These are phyloP conservation scores for Teratosphaeriaceae sp. DNA, from an alignment of 2,329 filamentous ascomycete genomes.

Conservation along the genomic window DNA sequence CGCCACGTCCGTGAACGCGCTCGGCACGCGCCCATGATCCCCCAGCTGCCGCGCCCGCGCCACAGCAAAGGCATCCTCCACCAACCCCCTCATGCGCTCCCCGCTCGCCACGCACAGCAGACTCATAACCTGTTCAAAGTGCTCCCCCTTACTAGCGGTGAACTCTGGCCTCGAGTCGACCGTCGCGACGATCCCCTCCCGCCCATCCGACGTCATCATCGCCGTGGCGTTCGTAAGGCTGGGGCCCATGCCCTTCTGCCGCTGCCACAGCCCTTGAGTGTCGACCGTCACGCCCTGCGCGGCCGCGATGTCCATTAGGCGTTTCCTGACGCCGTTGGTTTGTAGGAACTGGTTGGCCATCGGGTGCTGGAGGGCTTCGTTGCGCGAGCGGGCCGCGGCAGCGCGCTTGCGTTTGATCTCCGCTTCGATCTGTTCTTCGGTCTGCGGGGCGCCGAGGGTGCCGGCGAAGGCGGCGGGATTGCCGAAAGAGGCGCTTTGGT, in stretches of 20 bases:
- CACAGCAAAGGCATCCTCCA: conserved; percentile 70
- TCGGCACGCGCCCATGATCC: conserved; percentile 72
- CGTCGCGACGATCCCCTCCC: conserved; percentile 24
- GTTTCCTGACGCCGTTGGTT: conserved; percentile 51
- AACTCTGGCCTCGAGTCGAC: conserved; percentile 17
- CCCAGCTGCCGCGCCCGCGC: conserved; percentile 66
- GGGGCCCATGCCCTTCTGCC: no score
- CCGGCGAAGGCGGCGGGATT: conserved; percentile 41
- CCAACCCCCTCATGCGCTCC: conserved; percentile 65
- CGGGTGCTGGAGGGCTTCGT: conserved; percentile 58
- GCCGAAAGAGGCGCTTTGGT: conserved; percentile 35
- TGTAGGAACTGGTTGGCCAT: conserved; percentile 67
- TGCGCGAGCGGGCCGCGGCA: conserved; percentile 56
- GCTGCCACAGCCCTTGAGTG: conserved; percentile 46
- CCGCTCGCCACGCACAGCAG: conserved; percentile 77
- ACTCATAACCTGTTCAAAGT: conserved; percentile 73
- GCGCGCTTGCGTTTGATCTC: conserved; percentile 60
- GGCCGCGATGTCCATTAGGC: conserved; percentile 51
- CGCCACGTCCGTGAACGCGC: conserved; percentile 69
- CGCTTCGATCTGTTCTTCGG: conserved; percentile 61
- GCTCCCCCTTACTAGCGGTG: conserved; percentile 63
- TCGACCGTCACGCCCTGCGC: conserved; percentile 55
- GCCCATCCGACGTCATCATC: conserved; percentile 23
- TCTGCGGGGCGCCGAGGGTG: conserved; percentile 41
- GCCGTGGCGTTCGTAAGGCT: no score